Percentiles rank a stretch among this genome's conserved stretches.
phyloP scores from a whole-genome alignment of 139 green algal genomes.

The Penium margaritaceum region DNA sequence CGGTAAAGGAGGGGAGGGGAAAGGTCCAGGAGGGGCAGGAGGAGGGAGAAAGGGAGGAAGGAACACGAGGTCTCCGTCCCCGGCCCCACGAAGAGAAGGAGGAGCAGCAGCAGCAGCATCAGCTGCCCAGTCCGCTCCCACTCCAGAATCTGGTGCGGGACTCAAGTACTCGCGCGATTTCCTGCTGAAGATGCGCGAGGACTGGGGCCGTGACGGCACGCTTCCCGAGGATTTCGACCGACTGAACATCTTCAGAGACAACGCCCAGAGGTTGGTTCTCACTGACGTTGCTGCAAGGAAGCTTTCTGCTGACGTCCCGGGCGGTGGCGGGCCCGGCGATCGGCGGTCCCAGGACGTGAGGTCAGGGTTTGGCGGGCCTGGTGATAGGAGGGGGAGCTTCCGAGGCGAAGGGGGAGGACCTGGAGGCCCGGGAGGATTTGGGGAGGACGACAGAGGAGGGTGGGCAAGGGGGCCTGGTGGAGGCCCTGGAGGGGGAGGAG shows the following conservation, averaged over 20 bases:
- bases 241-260: background rate
- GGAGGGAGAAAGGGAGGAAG: background rate
- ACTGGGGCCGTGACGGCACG: background rate
- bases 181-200: slow-evolving; percentile 34
- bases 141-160: background rate
- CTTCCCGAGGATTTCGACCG: slow-evolving; percentile 13
- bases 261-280: background rate
- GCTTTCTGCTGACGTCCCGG: background rate
- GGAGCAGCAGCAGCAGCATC: background rate
- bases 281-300: background rate
- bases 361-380: background rate
- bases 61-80: too few species aligned
- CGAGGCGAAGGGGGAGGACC: background rate
- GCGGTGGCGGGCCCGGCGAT: background rate
- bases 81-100: background rate
- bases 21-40: slow-evolving; percentile 15
- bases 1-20: background rate
- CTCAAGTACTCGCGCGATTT: slow-evolving; percentile 39
- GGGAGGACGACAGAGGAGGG: background rate
- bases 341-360: background rate
- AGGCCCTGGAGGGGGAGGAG: background rate
- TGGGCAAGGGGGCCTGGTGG: background rate
- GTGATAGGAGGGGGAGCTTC: background rate
- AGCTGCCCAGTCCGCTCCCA: background rate
- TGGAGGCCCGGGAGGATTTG: background rate